Percentiles rank a stretch among this genome's conserved stretches.
phyloP scores from a whole-genome alignment of 2,329 filamentous ascomycete species.

The Exophiala sideris region DNA sequence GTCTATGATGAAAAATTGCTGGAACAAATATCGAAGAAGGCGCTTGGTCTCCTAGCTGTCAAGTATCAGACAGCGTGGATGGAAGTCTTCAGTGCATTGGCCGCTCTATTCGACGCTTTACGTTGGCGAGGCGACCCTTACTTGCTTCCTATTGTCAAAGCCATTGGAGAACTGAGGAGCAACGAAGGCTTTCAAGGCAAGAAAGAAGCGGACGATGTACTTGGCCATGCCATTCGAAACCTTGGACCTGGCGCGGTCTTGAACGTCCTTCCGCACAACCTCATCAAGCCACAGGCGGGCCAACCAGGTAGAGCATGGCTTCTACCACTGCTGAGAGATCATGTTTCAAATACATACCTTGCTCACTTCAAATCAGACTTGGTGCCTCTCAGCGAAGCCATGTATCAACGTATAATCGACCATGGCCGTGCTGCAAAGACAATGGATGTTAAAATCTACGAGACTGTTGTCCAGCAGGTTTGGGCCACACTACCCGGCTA shows the following conservation, averaged over 20 bases:
- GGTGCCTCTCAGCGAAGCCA: slow-evolving; percentile 80
- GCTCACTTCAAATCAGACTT: slow-evolving; percentile 82
- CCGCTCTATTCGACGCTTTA: slow-evolving; percentile 80
- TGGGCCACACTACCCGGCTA: slow-evolving; percentile 94
- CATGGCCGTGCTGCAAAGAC: slow-evolving; percentile 81
- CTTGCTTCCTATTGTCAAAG: slow-evolving; percentile 70
- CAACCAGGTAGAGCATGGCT: slow-evolving; percentile 91
- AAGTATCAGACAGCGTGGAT: slow-evolving; percentile 94
- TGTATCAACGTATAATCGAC: slow-evolving; percentile 85
- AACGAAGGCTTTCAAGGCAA: slow-evolving; percentile 89
- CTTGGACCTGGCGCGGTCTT: slow-evolving; percentile 88
- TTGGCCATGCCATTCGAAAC: slow-evolving; percentile 80
- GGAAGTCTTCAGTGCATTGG: slow-evolving; percentile 86
- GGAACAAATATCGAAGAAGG: slow-evolving; percentile 69
- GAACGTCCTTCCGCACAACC: slow-evolving; percentile 77
- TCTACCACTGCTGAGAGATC: slow-evolving; percentile 84
- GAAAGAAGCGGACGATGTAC: slow-evolving; percentile 87
- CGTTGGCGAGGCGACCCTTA: slow-evolving; percentile 81
- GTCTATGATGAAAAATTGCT: slow-evolving; percentile 88
- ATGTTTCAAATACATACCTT: slow-evolving; percentile 82
- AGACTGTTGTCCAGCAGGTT: slow-evolving; percentile 91
- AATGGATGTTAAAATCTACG: slow-evolving; percentile 95
- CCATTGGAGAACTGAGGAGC: slow-evolving; percentile 79
- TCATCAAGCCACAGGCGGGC: slow-evolving; percentile 70
- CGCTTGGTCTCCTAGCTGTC: slow-evolving; percentile 73